A percentile compares a stretch with the other conserved stretches of the same genome.
phyloP scores from a whole-genome alignment of 2,329 filamentous ascomycete genomes.

The Xylariaceae sp. region DNA sequence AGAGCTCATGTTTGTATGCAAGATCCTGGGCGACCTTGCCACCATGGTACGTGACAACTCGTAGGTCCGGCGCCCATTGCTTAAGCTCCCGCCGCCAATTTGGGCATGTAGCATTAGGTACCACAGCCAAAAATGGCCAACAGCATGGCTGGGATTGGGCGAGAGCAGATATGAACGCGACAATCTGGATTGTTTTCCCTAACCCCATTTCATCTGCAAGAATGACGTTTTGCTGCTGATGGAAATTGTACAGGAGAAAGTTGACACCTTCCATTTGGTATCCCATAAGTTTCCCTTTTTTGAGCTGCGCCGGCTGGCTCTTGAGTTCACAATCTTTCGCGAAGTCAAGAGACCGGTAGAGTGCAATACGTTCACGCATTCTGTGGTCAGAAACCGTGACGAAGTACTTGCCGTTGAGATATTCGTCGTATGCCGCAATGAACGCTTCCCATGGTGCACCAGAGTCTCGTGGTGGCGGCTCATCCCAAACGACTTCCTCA shows the following conservation, averaged over 20 bases:
- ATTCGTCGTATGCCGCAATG: constrained; percentile 78
- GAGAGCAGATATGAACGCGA: constrained; percentile 73
- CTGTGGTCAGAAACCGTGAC: constrained; percentile 48
- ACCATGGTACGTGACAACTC: constrained; percentile 91
- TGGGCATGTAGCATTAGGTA: constrained; percentile 91
- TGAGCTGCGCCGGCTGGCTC: constrained; percentile 68
- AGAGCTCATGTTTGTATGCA: constrained; percentile 80
- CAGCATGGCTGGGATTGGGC: constrained; percentile 64
- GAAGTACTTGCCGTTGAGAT: constrained; percentile 74
- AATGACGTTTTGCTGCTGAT: constrained; percentile 76
- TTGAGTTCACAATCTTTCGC: constrained; percentile 60
- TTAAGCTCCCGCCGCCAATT: constrained; percentile 98
- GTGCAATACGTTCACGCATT: constrained; percentile 64
- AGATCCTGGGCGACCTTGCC: constrained; percentile 69
- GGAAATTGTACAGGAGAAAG: constrained; percentile 91
- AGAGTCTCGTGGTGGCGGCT: constrained; percentile 64
- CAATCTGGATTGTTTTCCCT: constrained; percentile 93
- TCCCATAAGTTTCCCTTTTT: constrained; percentile 79
- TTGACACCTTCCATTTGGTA: constrained; percentile 93
- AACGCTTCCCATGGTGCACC: constrained; percentile 73
- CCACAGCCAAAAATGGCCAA: constrained; percentile 89
- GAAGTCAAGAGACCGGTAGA: constrained; percentile 65
- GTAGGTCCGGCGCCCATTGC: constrained; percentile 79
- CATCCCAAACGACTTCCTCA: constrained; percentile 87
- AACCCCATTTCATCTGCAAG: constrained; percentile 98